Conservation (phyloP, 2,329 filamentous ascomycete species). For the Cucurbitaria berberidis region DNA sequence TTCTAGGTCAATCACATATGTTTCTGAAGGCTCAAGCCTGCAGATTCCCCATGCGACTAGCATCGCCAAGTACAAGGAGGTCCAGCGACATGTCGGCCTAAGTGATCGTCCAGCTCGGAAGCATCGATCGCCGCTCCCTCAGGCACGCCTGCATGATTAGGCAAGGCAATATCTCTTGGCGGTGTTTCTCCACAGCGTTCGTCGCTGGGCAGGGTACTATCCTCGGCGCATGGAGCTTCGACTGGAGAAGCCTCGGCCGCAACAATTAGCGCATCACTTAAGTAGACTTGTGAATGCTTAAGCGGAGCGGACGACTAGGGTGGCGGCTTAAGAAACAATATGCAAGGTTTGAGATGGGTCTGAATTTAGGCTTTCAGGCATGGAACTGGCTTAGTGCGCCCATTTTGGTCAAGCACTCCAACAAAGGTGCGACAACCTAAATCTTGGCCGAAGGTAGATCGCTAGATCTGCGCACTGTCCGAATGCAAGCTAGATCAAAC, state of each 20-base stretch:
- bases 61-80: slow-evolving; percentile 19
- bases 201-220: slow-evolving; percentile 10
- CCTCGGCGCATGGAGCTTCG: slow-evolving; percentile 38
- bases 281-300: slow-evolving; percentile 34
- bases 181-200: slow-evolving; percentile 34
- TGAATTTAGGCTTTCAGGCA: slow-evolving; percentile 26
- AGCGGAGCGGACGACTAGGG: slow-evolving; percentile 11
- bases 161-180: slow-evolving; percentile 21
- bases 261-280: slow-evolving; percentile 35
- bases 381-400: slow-evolving; percentile 20
- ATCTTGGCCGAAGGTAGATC: slow-evolving; percentile 24
- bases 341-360: slow-evolving; percentile 25
- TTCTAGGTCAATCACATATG: slow-evolving; percentile 13
- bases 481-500: slow-evolving; percentile 10
- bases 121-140: slow-evolving; percentile 16
- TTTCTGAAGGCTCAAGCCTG: slow-evolving; percentile 21
- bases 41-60: slow-evolving; percentile 12
- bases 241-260: slow-evolving; percentile 37
- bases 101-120: slow-evolving; percentile 16
- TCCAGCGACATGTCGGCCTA: slow-evolving; percentile 5
- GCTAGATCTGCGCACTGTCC: slow-evolving; percentile 5
- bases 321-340: slow-evolving; percentile 12
- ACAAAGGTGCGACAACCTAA: slow-evolving; percentile 40
- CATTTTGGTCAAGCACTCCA: slow-evolving; percentile 22
- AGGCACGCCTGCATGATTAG: slow-evolving; percentile 20